Conservation (phyloP, 352 stramenopile genomes). For the Globisporangium echinulatum region DNA sequence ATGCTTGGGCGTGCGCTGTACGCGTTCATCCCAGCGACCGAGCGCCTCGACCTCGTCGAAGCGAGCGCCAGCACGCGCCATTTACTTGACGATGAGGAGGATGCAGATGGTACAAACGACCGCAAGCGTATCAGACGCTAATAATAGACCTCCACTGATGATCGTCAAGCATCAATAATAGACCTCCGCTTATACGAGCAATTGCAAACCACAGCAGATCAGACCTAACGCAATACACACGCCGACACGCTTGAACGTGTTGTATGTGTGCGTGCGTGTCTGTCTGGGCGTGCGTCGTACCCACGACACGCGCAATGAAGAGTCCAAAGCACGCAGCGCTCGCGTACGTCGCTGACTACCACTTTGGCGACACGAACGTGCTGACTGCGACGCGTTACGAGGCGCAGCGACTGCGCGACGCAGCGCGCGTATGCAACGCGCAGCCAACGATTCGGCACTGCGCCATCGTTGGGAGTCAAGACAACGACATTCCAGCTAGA, state of each 20-base stretch:
- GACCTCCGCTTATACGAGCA: background rate
- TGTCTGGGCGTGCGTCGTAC: background rate
- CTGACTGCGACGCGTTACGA: constrained; percentile 45
- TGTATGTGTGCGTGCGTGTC: background rate
- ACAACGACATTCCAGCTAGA: constrained; percentile 12
- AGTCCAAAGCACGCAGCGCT: constrained; percentile 34
- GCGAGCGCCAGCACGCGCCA: constrained; percentile 60
- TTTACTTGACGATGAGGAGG: constrained; percentile 27
- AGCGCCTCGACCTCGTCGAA: constrained; percentile 64
- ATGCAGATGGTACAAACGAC: background rate
- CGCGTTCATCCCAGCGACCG: constrained; percentile 66
- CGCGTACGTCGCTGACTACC: constrained; percentile 56
- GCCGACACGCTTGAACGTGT: too few relatives aligned
- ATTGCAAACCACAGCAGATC: too few relatives aligned
- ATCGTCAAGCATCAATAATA: background rate
- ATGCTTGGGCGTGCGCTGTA: constrained; percentile 80
- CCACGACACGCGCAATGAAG: constrained; percentile 22
- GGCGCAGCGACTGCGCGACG: constrained; percentile 35
- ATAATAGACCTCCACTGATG: background rate
- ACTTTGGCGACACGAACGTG: constrained; percentile 57
- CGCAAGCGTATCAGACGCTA: background rate
- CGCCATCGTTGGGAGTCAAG: constrained; percentile 22
- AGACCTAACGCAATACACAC: too few relatives aligned
- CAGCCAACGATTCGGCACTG: constrained; percentile 30
- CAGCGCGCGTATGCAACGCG: constrained; percentile 35